These are phyloP conservation scores for Aspergillus aculeatus DNA, from an alignment of 2,329 filamentous ascomycete genomes.

Conservation along the genomic window DNA sequence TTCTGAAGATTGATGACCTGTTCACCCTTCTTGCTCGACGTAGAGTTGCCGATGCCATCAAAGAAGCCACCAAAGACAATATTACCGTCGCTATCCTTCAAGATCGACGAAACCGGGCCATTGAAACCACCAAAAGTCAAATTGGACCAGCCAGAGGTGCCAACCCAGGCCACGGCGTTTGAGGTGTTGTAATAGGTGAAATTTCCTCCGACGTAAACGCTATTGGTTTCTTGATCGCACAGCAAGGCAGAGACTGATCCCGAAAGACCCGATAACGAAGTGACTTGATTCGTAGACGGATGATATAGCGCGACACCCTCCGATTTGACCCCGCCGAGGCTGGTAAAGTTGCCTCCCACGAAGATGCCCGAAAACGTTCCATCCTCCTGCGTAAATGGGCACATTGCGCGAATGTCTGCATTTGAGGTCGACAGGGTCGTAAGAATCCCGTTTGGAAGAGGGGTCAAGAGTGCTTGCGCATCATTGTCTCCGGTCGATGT, in stretches of 20 bases:
- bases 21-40: conserved; percentile 56
- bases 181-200: conserved; percentile 79
- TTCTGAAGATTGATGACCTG: conserved; percentile 82
- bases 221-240: conserved; percentile 73
- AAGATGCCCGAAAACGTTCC: conserved; percentile 72
- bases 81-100: conserved; percentile 74
- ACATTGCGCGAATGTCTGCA: conserved; percentile 85
- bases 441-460: conserved; percentile 82
- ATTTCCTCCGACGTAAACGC: conserved; percentile 87
- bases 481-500: conserved; percentile 63
- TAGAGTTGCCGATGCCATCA: conserved; percentile 80
- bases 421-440: conserved; percentile 72
- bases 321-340: conserved; percentile 72
- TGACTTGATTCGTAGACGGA: conserved; percentile 66
- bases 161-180: conserved; percentile 83
- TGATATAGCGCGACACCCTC: conserved; percentile 80
- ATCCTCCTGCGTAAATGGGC: conserved; percentile 67
- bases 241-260: conserved; percentile 79
- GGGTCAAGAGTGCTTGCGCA: conserved; percentile 74
- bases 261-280: conserved; percentile 73
- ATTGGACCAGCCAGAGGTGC: conserved; percentile 68
- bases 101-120: conserved; percentile 82
- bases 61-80: conserved; percentile 92
- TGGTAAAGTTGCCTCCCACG: conserved; percentile 94
- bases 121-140: conserved; percentile 94